Evolutionary conservation across 768 basidiomycete genomes (phyloP), one percentile per base, ranked within the genome.

Genomic region (Porpolomopsis calyptriformis): DNA sequence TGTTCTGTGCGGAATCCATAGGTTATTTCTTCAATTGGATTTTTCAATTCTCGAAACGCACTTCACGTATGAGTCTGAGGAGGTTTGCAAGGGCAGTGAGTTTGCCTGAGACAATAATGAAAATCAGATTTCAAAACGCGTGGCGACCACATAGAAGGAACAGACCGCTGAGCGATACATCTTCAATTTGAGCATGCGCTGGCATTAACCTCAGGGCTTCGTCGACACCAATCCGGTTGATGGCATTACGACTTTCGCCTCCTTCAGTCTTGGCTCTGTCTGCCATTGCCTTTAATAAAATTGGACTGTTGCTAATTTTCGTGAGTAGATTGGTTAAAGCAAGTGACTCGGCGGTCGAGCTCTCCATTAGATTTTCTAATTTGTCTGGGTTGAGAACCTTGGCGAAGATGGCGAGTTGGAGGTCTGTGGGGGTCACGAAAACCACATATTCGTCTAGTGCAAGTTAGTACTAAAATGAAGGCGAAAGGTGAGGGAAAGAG

Each of bases 251-350:
- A 14, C 64, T 55, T 48, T 72, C 71, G 23, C 58, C 62, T 53
- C 65, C 55, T 47, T 72, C 71, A 20, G 57, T 62, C 53, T 68
- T 76, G 14, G 70, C 72, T 51, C 75, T 80, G 51, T 85, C 81
- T 12, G 75, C 76, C 4, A 82, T 80, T n/a, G 84, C 80, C 55
- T 85, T 88, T 36, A 92, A 67, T 24, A 98, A 66, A 26, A 89
- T 78, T 0, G 94, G 94, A 54, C 89, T 92, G 58, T 87, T 98
- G 68, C 86, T 90, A 50, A 98, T 75, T 71, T 97, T 96, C 10
- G 82, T 85, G 26, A 96, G 71, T 47, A 78, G 70, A 46, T 76
- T 80, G 53, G 97, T 88, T 20, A 93, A 59, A 14, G 82, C 82
- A 16, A 93, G 73, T 2, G 86, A 83, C 53, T 85, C 81, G 0